Evolutionary conservation across 192 early-diverging fungal genomes (phyloP).

Genomic region (Funneliformis mosseae): DNA sequence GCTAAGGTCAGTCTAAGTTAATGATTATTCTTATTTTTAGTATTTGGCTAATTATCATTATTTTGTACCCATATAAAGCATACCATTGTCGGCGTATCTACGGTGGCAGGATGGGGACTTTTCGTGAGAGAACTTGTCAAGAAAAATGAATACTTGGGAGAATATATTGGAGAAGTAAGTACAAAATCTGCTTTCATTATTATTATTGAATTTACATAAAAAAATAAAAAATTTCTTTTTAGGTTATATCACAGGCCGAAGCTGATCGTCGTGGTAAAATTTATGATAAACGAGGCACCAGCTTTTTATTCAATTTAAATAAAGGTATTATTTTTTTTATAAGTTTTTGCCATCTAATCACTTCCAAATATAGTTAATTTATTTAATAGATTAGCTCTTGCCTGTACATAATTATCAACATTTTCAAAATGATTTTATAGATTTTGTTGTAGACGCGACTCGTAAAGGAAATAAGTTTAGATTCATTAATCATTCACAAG

Average conservation of each 20-base stretch:
- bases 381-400: no score
- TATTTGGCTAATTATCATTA: neutral
- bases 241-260: constrained; percentile 28
- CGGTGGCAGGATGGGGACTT: constrained; percentile 33
- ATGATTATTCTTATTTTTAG: no score
- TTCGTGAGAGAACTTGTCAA: constrained; percentile 29
- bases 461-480: constrained; percentile 35
- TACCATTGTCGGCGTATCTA: constrained; percentile 27
- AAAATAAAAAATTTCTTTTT: neutral
- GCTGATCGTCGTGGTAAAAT: constrained; percentile 31
- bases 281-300: constrained; percentile 27
- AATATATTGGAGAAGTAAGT: constrained; percentile 35
- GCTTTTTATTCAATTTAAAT: constrained; percentile 35
- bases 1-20: constrained; percentile 12
- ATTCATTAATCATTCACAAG: constrained; percentile 33
- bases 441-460: constrained; percentile 31
- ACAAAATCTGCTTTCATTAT: neutral
- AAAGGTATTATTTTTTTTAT: constrained; percentile 22
- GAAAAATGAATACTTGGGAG: constrained; percentile 33
- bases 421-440: neutral
- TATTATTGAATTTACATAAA: neutral
- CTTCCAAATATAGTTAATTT: no score
- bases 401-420: no score
- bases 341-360: no score
- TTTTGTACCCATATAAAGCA: neutral